These are phyloP conservation scores for Flaveria trinervia DNA, from an alignment of 129 eudicot species.

Conservation along the genomic window DNA sequence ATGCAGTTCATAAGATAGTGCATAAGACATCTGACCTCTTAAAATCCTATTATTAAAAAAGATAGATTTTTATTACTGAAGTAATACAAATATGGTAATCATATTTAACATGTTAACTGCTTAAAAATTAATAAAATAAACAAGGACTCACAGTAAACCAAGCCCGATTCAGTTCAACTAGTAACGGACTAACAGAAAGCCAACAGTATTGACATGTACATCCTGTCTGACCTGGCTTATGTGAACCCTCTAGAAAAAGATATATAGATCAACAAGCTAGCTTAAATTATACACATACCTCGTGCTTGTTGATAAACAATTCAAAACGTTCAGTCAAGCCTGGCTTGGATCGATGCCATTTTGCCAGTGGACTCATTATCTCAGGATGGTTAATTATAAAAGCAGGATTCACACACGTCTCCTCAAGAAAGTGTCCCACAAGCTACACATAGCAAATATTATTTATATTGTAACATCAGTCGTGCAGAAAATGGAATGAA, in stretches of 20 bases:
- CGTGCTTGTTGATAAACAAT: constrained; percentile 90
- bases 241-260: background rate
- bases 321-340: constrained; percentile 92
- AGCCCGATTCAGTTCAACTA: background rate
- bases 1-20: background rate
- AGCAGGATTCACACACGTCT: constrained; percentile 77
- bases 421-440: constrained; percentile 93
- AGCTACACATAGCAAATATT: constrained; percentile 46
- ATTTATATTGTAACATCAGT: background rate
- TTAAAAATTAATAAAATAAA: too few relatives aligned
- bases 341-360: constrained; percentile 92
- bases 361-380: constrained; percentile 96
- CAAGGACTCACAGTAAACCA: background rate
- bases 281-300: constrained; percentile 42
- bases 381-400: constrained; percentile 94
- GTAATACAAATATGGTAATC: background rate
- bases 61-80: too few relatives aligned
- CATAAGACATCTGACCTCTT: background rate
- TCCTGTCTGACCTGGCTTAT: background rate
- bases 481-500: background rate
- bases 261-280: background rate
- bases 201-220: background rate
- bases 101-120: background rate
- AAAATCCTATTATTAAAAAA: background rate
- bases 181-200: background rate